Evolutionary conservation across 352 stramenopile genomes (phyloP), one percentile per base, ranked within the genome.

Genomic region (Blastocystis sp.): DNA sequence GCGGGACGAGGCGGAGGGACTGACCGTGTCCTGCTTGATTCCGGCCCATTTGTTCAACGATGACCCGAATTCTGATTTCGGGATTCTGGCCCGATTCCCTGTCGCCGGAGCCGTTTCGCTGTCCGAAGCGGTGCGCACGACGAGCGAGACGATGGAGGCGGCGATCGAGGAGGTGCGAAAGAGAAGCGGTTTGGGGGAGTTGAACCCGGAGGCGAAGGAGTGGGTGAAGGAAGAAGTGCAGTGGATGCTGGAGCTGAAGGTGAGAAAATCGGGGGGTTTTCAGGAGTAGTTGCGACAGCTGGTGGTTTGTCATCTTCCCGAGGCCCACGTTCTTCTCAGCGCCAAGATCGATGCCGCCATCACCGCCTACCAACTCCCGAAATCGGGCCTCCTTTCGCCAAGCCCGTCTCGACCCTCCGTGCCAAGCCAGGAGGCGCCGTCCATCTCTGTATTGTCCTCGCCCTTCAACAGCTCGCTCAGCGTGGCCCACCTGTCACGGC

Each of bases 1-100:
- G 11, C 34, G 64, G 21, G 9, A 11, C 24, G 28, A 17, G 2
- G 10, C 64, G 11, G 11, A 74, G 34, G 10, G 21, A 10, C 3
- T 74, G 6, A 24, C n/a, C 17, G 21, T 74, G 40, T 74, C 64
- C 7, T 45, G 34, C 24, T 11, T 74, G 3, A 24, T 74, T 45
- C 64, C 64, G 17, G 64, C 64, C n/a, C 17, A 48, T 74, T 52
- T 54, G 9, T 24, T 74, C 64, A 74, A 74, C 40, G 64, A 74
- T 21, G 64, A 74, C 34, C 64, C 64, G 7, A 74, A 74, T 45
- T 74, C 24, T 11, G 64, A 74, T 9, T 74, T 52, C 64, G 64
- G 40, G 7, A 45, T 52, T 48, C 24, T 11, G 6, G 34, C 43
- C 21, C 24, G 42, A 11, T 74, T 74, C 43, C 64, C 28, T 19